A percentile compares a stretch with the other conserved stretches of the same genome.
Conservation (phyloP, 805 yeast genomes). For the Yarrowia sp. region DNA sequence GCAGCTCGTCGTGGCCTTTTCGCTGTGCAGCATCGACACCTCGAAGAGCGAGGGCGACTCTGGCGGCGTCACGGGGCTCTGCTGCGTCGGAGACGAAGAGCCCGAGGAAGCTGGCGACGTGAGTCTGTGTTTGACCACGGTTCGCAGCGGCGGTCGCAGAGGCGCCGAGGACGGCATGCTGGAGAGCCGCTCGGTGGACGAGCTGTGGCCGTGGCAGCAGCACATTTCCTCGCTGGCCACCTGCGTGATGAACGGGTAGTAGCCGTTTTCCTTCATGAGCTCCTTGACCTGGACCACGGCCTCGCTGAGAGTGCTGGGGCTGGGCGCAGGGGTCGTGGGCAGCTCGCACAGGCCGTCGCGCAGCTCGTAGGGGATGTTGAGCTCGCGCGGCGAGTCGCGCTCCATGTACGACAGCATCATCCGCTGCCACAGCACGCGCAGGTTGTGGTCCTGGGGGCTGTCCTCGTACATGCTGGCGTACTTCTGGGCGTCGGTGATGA, state of each 20-base stretch:
- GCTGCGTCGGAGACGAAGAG: constrained; percentile 21
- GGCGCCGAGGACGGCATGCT: background rate
- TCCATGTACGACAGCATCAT: constrained; percentile 35
- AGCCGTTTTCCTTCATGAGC: constrained; percentile 36
- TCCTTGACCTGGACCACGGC: constrained; percentile 34
- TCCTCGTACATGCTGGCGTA: constrained; percentile 29
- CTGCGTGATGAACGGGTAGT: constrained; percentile 33
- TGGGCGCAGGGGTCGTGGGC: constrained; percentile 17
- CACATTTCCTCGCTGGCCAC: constrained; percentile 14
- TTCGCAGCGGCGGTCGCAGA: constrained; percentile 9
- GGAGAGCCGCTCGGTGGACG: constrained; percentile 9
- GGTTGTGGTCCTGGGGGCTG: background rate
- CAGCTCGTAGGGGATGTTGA: constrained; percentile 36
- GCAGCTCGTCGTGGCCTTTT: constrained; percentile 1
- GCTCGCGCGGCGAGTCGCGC: constrained; percentile 35
- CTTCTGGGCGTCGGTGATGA: constrained; percentile 35
- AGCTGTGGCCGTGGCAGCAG: constrained; percentile 6
- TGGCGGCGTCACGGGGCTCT: constrained; percentile 19
- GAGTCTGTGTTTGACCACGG: constrained; percentile 10
- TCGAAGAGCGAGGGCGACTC: constrained; percentile 20
- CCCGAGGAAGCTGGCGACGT: constrained; percentile 16
- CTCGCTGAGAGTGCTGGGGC: constrained; percentile 32
- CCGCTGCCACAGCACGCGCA: constrained; percentile 33
- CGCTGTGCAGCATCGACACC: constrained; percentile 7
- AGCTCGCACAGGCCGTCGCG: constrained; percentile 32